Base-by-base conservation (phyloP, 2,329 filamentous ascomycete genomes). In the Pyrenophora tritici-repentis region DNA sequence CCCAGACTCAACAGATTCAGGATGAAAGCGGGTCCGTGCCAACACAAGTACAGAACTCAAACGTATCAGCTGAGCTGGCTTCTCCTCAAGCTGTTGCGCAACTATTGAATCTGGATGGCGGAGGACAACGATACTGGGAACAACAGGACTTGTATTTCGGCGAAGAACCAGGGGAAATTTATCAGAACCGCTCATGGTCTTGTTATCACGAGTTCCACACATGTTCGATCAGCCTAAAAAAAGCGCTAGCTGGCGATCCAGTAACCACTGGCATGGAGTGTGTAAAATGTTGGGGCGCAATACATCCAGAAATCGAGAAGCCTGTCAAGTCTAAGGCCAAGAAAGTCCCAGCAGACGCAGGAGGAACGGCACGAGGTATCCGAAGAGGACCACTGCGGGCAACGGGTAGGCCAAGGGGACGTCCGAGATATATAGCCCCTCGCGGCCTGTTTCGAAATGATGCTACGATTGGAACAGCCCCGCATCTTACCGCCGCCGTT, bases 91-190 rank as follows among this genome's bases (percentile, higher is more conserved):
- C 49, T 14, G 17, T 46, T 7, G 20, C 54, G 18, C 42, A 37
- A 34, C 17, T 42, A 14, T 53, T 50, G 13, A 75, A 76, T 42
- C 65, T 76, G 2, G 74, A 76, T 34, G 67, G 51, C 6, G 68
- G 72, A 14, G 55, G 64, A 10, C 41, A 50, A 1, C 31, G 29
- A 1, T 66, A 68, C 47, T 76, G 75, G 75, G 66, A 63, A 36
- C 10, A 52, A 0, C 42, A 56, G 26, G 59, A 55, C 17, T 36
- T 67, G 0, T 48, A 75, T 50, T 76, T 77, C 39, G 74, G 74
- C 24, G 60, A 65, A 0, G 73, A 76, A 47, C 73, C 73, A 4
- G 59, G 55, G 1, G 65, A 73, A 20, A 55, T 66, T 16, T 32
- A 47, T 9, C 45, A 55, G 32, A 62, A 70, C 20, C 49, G 41